A percentile compares a stretch with the other conserved stretches of the same genome.
phyloP scores from a whole-genome alignment of 2,329 filamentous ascomycete genomes.

The Phyllosticta paracitricarpa region DNA sequence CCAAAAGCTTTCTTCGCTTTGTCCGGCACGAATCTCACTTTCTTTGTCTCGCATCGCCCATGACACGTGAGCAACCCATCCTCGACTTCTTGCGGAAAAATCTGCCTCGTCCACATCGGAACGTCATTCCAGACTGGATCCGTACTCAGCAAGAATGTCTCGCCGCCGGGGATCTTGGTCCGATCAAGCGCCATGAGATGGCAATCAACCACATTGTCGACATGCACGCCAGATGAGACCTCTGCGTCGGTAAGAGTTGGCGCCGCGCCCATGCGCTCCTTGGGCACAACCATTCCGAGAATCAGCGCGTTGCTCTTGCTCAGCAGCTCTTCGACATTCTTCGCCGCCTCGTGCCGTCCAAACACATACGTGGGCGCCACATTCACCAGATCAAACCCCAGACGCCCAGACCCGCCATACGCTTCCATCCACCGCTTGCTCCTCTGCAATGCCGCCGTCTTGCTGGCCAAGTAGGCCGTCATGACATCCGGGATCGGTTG shows the following conservation, averaged over 20 bases:
- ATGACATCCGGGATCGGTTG: background rate
- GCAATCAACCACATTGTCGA: slow-evolving; percentile 8
- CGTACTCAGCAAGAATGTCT: background rate
- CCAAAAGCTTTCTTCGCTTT: background rate
- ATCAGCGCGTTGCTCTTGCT: background rate
- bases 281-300: background rate
- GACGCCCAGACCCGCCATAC: background rate
- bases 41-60: slow-evolving; percentile 2
- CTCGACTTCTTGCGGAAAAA: slow-evolving; percentile 6
- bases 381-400: background rate
- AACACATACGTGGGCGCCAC: background rate
- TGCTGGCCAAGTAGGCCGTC: background rate
- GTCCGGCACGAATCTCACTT: background rate
- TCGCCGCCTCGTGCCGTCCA: background rate
- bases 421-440: background rate
- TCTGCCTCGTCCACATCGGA: background rate
- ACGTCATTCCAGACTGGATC: slow-evolving; percentile 1
- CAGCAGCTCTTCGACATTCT: background rate
- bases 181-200: slow-evolving; percentile 10
- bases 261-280: background rate
- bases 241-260: background rate
- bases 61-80: slow-evolving; percentile 4
- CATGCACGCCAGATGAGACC: background rate
- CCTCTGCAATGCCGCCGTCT: slow-evolving; percentile 1
- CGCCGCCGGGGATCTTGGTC: background rate